These are phyloP conservation scores for Alternaria sp. DNA, from an alignment of 2,329 filamentous ascomycete genomes.

Conservation along the genomic window DNA sequence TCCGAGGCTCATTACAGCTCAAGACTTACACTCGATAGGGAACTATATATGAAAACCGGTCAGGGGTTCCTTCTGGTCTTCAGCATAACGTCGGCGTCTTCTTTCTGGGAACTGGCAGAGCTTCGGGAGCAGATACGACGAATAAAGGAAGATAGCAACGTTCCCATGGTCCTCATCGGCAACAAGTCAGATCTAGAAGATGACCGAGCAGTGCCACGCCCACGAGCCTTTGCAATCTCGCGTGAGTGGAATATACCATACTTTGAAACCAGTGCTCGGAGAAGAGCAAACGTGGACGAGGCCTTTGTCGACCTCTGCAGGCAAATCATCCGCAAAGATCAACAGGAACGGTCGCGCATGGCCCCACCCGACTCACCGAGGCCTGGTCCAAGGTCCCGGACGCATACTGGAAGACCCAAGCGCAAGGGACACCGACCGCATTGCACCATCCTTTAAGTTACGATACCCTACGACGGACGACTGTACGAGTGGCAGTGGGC, in stretches of 20 bases:
- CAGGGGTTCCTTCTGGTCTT: slow-evolving; percentile 93
- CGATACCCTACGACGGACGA: slow-evolving; percentile 31
- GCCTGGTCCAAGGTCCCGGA: slow-evolving; percentile 19
- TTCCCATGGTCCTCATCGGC: slow-evolving; percentile 88
- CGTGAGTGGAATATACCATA: slow-evolving; percentile 89
- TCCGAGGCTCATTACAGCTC: slow-evolving; percentile 21
- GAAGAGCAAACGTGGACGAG: slow-evolving; percentile 87
- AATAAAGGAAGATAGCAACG: slow-evolving; percentile 86
- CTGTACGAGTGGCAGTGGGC: slow-evolving; percentile 24
- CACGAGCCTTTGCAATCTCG: slow-evolving; percentile 83
- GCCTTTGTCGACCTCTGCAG: slow-evolving; percentile 86
- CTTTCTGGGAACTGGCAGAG: slow-evolving; percentile 80
- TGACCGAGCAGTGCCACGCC: slow-evolving; percentile 78
- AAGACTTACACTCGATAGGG: slow-evolving; percentile 32
- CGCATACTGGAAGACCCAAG: slow-evolving; percentile 15
- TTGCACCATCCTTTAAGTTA: slow-evolving; percentile 40
- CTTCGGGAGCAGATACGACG: slow-evolving; percentile 89
- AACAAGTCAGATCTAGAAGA: slow-evolving; percentile 93
- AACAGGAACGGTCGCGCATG: slow-evolving; percentile 48
- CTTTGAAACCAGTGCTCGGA: slow-evolving; percentile 86
- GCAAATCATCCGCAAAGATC: slow-evolving; percentile 81
- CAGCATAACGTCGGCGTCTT: slow-evolving; percentile 85
- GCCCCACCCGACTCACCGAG: slow-evolving; percentile 26
- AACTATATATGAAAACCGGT: slow-evolving; percentile 82
- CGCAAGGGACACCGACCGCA: slow-evolving; percentile 31